These are phyloP conservation scores for Actinomortierella ambigua DNA, from an alignment of 371 early-diverging fungal genomes.

Conservation along the genomic window DNA sequence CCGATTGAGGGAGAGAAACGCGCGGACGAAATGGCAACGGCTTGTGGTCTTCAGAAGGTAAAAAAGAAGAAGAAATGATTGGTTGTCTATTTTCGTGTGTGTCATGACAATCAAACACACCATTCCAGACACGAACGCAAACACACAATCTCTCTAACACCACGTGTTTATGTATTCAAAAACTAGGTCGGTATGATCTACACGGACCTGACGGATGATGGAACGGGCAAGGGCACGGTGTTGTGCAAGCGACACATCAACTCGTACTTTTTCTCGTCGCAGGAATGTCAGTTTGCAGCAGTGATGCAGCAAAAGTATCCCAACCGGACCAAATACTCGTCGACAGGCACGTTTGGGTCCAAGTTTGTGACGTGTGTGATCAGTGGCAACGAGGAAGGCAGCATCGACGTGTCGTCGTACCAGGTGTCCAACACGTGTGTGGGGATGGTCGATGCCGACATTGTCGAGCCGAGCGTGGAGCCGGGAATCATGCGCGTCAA, in stretches of 20 bases:
- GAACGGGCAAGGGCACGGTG: slow-evolving; percentile 82
- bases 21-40: slow-evolving; percentile 71
- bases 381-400: slow-evolving; percentile 81
- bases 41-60: slow-evolving; percentile 77
- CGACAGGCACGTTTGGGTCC: slow-evolving; percentile 82
- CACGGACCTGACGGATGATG: slow-evolving; percentile 93
- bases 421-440: slow-evolving; percentile 93
- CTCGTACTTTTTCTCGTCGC: slow-evolving; percentile 94
- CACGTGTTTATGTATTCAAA: slow-evolving; percentile 5
- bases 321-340: slow-evolving; percentile 71
- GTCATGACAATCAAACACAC: too few relatives aligned
- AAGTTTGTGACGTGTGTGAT: slow-evolving; percentile 95
- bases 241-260: slow-evolving; percentile 87
- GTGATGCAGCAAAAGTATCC: slow-evolving; percentile 87
- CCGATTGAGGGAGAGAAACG: slow-evolving; percentile 60
- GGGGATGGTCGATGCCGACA: slow-evolving; percentile 91
- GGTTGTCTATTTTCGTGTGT: background rate
- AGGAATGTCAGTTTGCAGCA: slow-evolving; percentile 92
- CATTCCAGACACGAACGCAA: background rate
- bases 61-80: background rate
- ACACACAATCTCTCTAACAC: slow-evolving; percentile 8
- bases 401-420: slow-evolving; percentile 89
- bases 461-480: slow-evolving; percentile 90
- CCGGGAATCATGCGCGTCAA: slow-evolving; percentile 90
- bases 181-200: slow-evolving; percentile 91